phyloP scores from a whole-genome alignment of 2,329 filamentous ascomycete species.

The Septoria petroselini region DNA sequence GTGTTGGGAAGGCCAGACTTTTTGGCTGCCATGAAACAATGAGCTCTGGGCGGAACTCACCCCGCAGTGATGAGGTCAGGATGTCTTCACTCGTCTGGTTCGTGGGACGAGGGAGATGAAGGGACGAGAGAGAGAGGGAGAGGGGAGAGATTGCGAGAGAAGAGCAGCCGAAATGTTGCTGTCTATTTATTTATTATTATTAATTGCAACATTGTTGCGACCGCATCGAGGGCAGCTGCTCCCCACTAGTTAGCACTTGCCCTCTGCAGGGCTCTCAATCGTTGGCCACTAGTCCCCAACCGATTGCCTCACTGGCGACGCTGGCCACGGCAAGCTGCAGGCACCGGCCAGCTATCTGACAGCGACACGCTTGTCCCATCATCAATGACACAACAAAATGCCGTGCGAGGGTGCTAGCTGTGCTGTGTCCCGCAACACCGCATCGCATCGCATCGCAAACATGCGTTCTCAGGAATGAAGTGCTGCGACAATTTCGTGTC shows the following conservation, averaged over 20 bases:
- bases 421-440: not conserved
- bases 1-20: constrained; percentile 13
- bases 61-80: constrained; percentile 6
- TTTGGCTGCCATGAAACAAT: constrained; percentile 9
- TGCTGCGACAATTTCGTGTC: not conserved
- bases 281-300: not conserved
- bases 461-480: not conserved
- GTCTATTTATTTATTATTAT: no score
- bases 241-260: no score
- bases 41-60: constrained; percentile 13
- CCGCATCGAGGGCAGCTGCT: no score
- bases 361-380: no score
- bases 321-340: no score
- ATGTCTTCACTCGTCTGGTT: constrained; percentile 1
- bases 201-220: no score
- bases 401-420: not conserved
- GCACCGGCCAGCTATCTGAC: no score
- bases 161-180: constrained; percentile 6
- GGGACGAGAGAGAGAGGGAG: not conserved
- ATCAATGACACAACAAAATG: not conserved
- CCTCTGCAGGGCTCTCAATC: not conserved
- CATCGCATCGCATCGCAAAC: not conserved
- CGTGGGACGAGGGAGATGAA: not conserved
- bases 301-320: no score
- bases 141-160: not conserved